Conservation (phyloP, 495 filamentous ascomycete species). For the Darksidea phi region DNA sequence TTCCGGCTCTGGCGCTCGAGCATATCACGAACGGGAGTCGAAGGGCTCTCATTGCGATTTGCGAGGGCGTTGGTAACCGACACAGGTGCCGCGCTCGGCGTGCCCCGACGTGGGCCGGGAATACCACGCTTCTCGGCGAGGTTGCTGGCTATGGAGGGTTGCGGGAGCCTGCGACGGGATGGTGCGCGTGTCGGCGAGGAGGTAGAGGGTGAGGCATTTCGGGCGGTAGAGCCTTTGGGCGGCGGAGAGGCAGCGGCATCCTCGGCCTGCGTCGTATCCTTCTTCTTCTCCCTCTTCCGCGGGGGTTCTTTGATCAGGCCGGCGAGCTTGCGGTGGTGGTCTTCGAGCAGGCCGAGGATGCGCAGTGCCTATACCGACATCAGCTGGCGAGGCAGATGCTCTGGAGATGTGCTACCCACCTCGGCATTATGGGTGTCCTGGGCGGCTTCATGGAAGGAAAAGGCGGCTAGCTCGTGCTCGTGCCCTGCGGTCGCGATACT, state of each 20-base stretch:
- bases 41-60: conserved; percentile 44
- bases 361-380: conserved; percentile 62
- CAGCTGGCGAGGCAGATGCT: conserved; percentile 1
- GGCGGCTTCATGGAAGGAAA: conserved; percentile 81
- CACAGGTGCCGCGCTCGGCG: conserved; percentile 63
- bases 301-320: conserved; percentile 61
- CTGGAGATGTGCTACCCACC: conserved; percentile 43
- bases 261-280: not conserved
- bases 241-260: conserved; percentile 8
- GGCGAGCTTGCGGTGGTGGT: conserved; percentile 78
- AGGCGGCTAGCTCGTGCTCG: conserved; percentile 85
- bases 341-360: conserved; percentile 77
- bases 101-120: conserved; percentile 56
- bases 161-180: conserved; percentile 54
- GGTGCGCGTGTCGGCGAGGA: conserved; percentile 47
- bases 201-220: conserved; percentile 40
- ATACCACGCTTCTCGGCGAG: conserved; percentile 87
- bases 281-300: conserved; percentile 16
- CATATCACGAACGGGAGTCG: conserved; percentile 25
- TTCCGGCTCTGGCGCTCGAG: conserved; percentile 18
- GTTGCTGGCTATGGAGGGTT: conserved; percentile 88
- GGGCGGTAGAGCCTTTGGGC: not conserved
- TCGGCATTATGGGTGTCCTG: conserved; percentile 73
- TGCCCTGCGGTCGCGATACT: conserved; percentile 77
- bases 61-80: conserved; percentile 74